Conservation (phyloP, 73 alveolate genomes). For the Paraurostyla sp. region DNA sequence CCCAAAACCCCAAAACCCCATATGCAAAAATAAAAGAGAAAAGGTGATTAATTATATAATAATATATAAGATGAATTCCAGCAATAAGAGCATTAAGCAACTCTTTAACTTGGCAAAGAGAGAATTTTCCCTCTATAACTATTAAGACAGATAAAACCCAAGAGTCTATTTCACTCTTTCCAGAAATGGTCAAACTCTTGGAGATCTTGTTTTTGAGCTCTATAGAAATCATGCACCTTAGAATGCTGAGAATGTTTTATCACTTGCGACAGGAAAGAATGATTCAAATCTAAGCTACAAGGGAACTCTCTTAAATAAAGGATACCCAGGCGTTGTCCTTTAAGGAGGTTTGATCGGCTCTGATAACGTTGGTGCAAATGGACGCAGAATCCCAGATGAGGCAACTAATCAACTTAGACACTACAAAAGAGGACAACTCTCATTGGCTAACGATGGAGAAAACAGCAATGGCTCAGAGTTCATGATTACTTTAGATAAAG, state of each 20-base stretch:
- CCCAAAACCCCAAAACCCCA: no score
- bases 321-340: constrained; percentile 43
- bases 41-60: not conserved
- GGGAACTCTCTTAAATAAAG: constrained; percentile 37
- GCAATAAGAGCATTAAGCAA: constrained; percentile 9
- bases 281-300: not conserved
- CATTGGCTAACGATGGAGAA: constrained; percentile 95
- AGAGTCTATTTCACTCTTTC: constrained; percentile 15
- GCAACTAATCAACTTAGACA: constrained; percentile 66
- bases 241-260: not conserved
- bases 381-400: constrained; percentile 52
- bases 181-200: constrained; percentile 21
- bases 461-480: constrained; percentile 93
- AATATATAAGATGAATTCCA: constrained; percentile 26
- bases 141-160: constrained; percentile 1
- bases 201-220: constrained; percentile 45
- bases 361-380: constrained; percentile 7
- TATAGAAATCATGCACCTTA: constrained; percentile 23
- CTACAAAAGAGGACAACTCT: constrained; percentile 87
- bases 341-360: constrained; percentile 27
- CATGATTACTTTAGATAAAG: constrained; percentile 88
- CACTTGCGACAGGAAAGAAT: constrained; percentile 7
- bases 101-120: not conserved
- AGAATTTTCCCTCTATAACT: constrained; percentile 38
- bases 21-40: no score